Evolutionary conservation across 257 asterid species (phyloP).

Genomic region (Forsythia suspensa): DNA sequence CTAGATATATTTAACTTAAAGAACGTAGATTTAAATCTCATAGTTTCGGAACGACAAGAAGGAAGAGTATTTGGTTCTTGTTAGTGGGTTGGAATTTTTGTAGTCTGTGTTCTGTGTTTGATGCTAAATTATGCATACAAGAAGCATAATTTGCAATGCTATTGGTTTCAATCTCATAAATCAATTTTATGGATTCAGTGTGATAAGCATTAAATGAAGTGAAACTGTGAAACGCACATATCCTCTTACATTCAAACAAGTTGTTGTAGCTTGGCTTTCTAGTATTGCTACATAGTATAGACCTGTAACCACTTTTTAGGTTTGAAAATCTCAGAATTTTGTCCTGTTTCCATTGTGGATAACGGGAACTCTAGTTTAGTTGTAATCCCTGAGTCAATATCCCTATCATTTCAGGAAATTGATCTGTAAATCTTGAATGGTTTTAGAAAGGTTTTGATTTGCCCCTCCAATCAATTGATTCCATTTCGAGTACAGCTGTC

Average conservation of each 20-base stretch:
- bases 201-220: background rate
- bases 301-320: too few relatives aligned
- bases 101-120: too few relatives aligned
- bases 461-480: background rate
- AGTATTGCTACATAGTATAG: too few relatives aligned
- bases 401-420: conserved; percentile 1
- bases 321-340: background rate
- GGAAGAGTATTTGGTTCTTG: background rate
- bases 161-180: background rate
- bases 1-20: conserved; percentile 11
- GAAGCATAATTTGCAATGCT: background rate
- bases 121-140: background rate
- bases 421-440: background rate
- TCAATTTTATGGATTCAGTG: background rate
- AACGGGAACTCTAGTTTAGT: background rate
- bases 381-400: background rate
- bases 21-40: background rate
- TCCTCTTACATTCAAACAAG: background rate
- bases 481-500: background rate
- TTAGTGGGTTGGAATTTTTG: too few relatives aligned
- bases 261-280: background rate
- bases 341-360: background rate
- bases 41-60: too few relatives aligned
- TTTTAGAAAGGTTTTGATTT: conserved; percentile 2
- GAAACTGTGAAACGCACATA: too few relatives aligned